Conservation (phyloP, 129 eudicot species). For the Chrysanthemum makinoi region DNA sequence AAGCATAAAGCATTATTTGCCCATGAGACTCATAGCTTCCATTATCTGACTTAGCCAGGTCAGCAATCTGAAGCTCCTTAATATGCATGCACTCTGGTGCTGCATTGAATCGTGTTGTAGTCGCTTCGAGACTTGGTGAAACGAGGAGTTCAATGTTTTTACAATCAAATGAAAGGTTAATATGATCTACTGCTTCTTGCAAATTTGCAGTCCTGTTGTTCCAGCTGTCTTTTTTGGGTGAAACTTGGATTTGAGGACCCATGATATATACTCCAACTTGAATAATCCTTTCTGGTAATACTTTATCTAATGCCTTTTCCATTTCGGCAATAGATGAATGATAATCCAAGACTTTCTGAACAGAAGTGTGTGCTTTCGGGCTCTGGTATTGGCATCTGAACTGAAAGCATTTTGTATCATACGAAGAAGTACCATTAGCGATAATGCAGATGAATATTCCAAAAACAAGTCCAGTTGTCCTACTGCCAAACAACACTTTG, state of each 20-base stretch:
- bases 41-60: slow-evolving; percentile 25
- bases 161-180: slow-evolving; percentile 43
- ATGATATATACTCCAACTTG: slow-evolving; percentile 56
- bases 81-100: slow-evolving; percentile 21
- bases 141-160: slow-evolving; percentile 53
- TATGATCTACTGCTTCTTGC: slow-evolving; percentile 25
- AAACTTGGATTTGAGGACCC: slow-evolving; percentile 61
- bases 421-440: slow-evolving; percentile 45
- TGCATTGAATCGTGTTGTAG: slow-evolving; percentile 25
- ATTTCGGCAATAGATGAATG: slow-evolving; percentile 38
- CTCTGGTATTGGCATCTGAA: slow-evolving; percentile 17
- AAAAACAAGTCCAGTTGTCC: slow-evolving; percentile 54
- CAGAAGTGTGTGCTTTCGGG: slow-evolving; percentile 21
- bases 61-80: slow-evolving; percentile 38
- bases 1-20: slow-evolving; percentile 37
- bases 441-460: slow-evolving; percentile 44
- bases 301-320: slow-evolving; percentile 37
- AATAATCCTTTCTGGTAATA: slow-evolving; percentile 61
- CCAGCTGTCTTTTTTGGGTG: slow-evolving; percentile 47
- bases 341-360: slow-evolving; percentile 38
- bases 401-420: slow-evolving; percentile 51
- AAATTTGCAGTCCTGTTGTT: slow-evolving; percentile 11
- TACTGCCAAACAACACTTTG: slow-evolving; percentile 50
- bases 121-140: slow-evolving; percentile 51
- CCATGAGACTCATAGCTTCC: slow-evolving; percentile 45